A percentile compares a stretch with the other conserved stretches of the same genome.
phyloP scores from a whole-genome alignment of 1,284 basidiomycete genomes.

The Sporisorium iseilematis-ciliati region DNA sequence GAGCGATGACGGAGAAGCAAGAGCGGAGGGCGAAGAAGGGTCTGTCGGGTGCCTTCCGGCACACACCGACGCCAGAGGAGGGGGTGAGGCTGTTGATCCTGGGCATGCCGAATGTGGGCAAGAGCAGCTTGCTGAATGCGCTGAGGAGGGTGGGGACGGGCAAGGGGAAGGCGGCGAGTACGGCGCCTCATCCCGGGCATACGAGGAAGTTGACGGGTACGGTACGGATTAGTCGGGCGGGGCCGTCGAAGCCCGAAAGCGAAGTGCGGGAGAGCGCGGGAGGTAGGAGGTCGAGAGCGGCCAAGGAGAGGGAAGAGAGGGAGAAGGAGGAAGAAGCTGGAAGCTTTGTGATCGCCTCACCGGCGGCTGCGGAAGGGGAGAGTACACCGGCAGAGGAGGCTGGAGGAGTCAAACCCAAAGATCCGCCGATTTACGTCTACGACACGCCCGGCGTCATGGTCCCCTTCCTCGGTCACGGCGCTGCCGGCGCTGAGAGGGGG shows the following conservation, averaged over 20 bases:
- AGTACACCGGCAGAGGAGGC: slow-evolving; percentile 81
- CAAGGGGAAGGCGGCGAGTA: slow-evolving; percentile 88
- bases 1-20: slow-evolving; percentile 17
- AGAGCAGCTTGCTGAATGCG: slow-evolving; percentile 91
- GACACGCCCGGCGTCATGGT: slow-evolving; percentile 98
- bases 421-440: slow-evolving; percentile 89
- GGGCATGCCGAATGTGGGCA: slow-evolving; percentile 99
- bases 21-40: slow-evolving; percentile 51
- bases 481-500: slow-evolving; percentile 86
- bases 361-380: slow-evolving; percentile 4
- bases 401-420: no score
- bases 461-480: slow-evolving; percentile 89
- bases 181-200: slow-evolving; percentile 81
- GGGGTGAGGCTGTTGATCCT: slow-evolving; percentile 65
- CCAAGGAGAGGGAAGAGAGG: not conserved
- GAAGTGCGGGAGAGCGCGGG: slow-evolving; percentile 1
- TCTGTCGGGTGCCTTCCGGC: slow-evolving; percentile 64
- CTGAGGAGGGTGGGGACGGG: slow-evolving; percentile 88
- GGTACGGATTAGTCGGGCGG: slow-evolving; percentile 62
- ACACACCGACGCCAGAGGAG: slow-evolving; percentile 65
- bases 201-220: slow-evolving; percentile 68
- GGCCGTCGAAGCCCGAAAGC: slow-evolving; percentile 29
- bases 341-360: not conserved
- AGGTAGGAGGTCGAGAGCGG: not conserved
- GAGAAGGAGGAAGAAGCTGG: slow-evolving; percentile 3